Conservation (phyloP, 2,329 filamentous ascomycete genomes). For the Penicillium corylophilum region DNA sequence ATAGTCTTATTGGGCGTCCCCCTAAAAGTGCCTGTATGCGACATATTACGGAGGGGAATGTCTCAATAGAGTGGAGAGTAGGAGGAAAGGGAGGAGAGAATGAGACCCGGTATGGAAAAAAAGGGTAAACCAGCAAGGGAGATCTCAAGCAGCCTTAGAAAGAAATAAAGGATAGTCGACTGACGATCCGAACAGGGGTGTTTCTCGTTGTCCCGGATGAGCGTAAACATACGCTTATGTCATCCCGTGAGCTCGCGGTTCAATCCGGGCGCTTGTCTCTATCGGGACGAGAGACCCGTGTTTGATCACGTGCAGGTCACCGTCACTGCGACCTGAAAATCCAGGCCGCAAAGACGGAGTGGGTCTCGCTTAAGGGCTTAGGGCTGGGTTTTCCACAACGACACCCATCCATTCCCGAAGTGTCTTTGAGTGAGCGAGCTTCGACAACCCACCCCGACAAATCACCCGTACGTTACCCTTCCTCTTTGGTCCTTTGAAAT, state of each 20-base stretch:
- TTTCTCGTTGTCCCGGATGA: constrained; percentile 12
- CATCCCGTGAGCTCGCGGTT: constrained; percentile 14
- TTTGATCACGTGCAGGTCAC: constrained; percentile 13
- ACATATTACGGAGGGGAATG: constrained; percentile 49
- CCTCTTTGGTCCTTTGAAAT: constrained; percentile 15
- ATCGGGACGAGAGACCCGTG: constrained; percentile 11
- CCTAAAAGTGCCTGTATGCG: constrained; percentile 59
- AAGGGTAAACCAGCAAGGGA: constrained; percentile 16
- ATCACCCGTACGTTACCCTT: constrained; percentile 38
- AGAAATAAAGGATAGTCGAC: constrained; percentile 26
- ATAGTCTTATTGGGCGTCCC: constrained; percentile 57
- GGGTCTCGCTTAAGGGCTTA: constrained; percentile 42
- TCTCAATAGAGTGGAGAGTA: constrained; percentile 14
- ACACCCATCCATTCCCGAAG: constrained; percentile 34
- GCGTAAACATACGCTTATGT: constrained; percentile 24
- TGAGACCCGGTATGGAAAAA: constrained; percentile 15
- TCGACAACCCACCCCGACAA: constrained; percentile 43
- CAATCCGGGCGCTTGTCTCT: constrained; percentile 21
- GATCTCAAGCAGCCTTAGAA: constrained; percentile 15
- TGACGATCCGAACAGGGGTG: constrained; percentile 29
- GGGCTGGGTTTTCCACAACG: constrained; percentile 42
- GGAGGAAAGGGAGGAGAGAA: constrained; percentile 12
- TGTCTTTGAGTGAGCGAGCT: constrained; percentile 36
- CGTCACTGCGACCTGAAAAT: not conserved
- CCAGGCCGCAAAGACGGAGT: constrained; percentile 17